Evolutionary conservation across 805 yeast genomes (phyloP).

Genomic region (Blastobotrys terrestris): DNA sequence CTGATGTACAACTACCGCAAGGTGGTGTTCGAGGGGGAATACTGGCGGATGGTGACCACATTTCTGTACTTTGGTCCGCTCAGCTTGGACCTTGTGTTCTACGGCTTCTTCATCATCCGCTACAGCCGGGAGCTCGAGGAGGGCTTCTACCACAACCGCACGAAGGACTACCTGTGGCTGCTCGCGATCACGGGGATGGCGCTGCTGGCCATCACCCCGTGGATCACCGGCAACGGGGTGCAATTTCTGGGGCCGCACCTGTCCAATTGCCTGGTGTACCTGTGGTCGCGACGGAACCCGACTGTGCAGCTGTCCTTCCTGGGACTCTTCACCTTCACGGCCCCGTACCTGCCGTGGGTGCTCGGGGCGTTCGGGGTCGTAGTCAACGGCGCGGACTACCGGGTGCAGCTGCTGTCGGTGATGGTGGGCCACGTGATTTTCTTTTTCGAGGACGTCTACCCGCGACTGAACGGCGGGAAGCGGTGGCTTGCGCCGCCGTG

Average conservation of each 20-base stretch:
- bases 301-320: conserved; percentile 35
- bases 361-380: conserved; percentile 26
- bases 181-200: conserved; percentile 24
- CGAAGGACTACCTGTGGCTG: conserved; percentile 38
- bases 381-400: conserved; percentile 11
- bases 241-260: conserved; percentile 37
- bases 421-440: conserved; percentile 39
- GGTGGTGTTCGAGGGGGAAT: conserved; percentile 31
- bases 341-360: conserved; percentile 42
- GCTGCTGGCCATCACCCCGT: conserved; percentile 29
- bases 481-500: conserved; percentile 40
- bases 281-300: conserved; percentile 45
- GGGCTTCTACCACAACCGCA: conserved; percentile 24
- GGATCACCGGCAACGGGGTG: conserved; percentile 14
- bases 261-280: conserved; percentile 34
- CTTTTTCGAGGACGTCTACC: conserved; percentile 38
- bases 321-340: conserved; percentile 37
- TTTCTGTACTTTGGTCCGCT: conserved; percentile 40
- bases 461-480: conserved; percentile 32
- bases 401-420: conserved; percentile 33
- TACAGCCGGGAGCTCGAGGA: conserved; percentile 38
- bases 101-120: conserved; percentile 32
- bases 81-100: conserved; percentile 32
- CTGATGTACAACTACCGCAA: conserved; percentile 32
- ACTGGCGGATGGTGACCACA: conserved; percentile 38